phyloP scores from a whole-genome alignment of 1,139 yeast species.

The Yamadazyma buinensis region DNA sequence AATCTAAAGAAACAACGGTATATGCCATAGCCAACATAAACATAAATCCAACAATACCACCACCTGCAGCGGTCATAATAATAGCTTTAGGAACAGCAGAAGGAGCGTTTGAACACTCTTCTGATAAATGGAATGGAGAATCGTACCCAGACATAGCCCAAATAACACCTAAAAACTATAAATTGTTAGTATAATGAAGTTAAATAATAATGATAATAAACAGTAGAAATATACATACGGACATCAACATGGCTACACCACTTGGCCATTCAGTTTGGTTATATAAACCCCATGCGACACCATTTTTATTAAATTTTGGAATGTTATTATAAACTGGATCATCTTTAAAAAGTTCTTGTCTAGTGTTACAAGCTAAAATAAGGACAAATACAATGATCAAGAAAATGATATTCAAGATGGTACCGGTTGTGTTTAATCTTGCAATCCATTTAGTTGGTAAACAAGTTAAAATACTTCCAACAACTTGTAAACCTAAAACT shows the following conservation, averaged over 20 bases:
- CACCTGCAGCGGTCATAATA: slow-evolving; percentile 57
- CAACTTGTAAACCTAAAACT: slow-evolving; percentile 48
- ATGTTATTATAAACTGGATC: slow-evolving; percentile 15
- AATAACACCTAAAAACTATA: slow-evolving; percentile 61
- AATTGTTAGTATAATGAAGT: too few species aligned
- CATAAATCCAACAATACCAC: slow-evolving; percentile 60
- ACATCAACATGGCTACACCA: slow-evolving; percentile 59
- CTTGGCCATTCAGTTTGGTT: slow-evolving; percentile 67
- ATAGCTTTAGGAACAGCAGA: slow-evolving; percentile 66
- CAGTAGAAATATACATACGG: too few species aligned
- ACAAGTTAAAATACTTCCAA: slow-evolving; percentile 49
- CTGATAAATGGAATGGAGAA: slow-evolving; percentile 70
- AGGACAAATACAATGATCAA: slow-evolving; percentile 53
- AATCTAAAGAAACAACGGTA: slow-evolving; percentile 52
- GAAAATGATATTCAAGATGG: slow-evolving; percentile 48
- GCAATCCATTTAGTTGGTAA: slow-evolving; percentile 57
- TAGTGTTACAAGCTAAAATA: slow-evolving; percentile 52
- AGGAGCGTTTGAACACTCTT: slow-evolving; percentile 67
- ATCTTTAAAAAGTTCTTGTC: slow-evolving; percentile 24
- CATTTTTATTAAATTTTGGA: slow-evolving; percentile 49
- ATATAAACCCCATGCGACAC: slow-evolving; percentile 53
- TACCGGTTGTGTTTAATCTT: slow-evolving; percentile 50
- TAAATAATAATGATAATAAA: too few species aligned
- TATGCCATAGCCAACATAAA: slow-evolving; percentile 66
- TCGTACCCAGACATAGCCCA: slow-evolving; percentile 81